A percentile compares a stretch with the other conserved stretches of the same genome.
Conservation (phyloP, 2,329 filamentous ascomycete species). For the Diaporthe helianthi region DNA sequence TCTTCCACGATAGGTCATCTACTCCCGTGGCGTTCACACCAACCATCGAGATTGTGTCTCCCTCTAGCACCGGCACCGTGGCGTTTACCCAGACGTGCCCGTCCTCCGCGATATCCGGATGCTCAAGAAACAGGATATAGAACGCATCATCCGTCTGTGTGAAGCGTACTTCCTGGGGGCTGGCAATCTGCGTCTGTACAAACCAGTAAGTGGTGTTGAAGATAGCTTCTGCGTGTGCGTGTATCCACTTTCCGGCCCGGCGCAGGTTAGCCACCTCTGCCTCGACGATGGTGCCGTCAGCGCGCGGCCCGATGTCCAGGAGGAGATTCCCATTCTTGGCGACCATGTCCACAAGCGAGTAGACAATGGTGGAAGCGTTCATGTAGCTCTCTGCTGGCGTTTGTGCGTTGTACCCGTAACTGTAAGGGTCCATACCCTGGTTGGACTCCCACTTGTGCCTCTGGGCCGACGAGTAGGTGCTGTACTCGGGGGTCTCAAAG, state of each 20-base stretch:
- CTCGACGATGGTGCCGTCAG: conserved; percentile 60
- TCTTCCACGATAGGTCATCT: conserved; percentile 23
- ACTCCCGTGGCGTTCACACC: conserved; percentile 38
- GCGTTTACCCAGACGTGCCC: conserved; percentile 47
- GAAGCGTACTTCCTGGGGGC: conserved; percentile 47
- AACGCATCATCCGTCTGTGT: conserved; percentile 55
- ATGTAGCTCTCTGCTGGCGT: conserved; percentile 58
- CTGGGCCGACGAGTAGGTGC: conserved; percentile 56
- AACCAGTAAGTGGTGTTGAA: conserved; percentile 64
- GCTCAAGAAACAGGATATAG: conserved; percentile 50
- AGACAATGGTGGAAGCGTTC: conserved; percentile 56
- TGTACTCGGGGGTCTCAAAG: conserved; percentile 68
- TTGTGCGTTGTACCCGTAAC: conserved; percentile 65
- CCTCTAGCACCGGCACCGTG: conserved; percentile 50
- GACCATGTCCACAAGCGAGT: conserved; percentile 58
- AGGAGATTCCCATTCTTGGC: conserved; percentile 64
- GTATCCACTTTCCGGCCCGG: conserved; percentile 61
- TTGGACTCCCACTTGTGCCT: conserved; percentile 66
- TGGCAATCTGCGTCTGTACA: conserved; percentile 49
- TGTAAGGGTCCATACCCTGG: conserved; percentile 65
- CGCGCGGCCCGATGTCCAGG: conserved; percentile 62
- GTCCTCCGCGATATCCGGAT: conserved; percentile 42
- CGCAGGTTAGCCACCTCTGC: conserved; percentile 55
- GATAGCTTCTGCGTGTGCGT: conserved; percentile 60
- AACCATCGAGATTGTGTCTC: conserved; percentile 53